Evolutionary conservation across 1,284 basidiomycete species (phyloP), one percentile per base, ranked within the genome.

Genomic region (Mycosarcoma mackinlayi): DNA sequence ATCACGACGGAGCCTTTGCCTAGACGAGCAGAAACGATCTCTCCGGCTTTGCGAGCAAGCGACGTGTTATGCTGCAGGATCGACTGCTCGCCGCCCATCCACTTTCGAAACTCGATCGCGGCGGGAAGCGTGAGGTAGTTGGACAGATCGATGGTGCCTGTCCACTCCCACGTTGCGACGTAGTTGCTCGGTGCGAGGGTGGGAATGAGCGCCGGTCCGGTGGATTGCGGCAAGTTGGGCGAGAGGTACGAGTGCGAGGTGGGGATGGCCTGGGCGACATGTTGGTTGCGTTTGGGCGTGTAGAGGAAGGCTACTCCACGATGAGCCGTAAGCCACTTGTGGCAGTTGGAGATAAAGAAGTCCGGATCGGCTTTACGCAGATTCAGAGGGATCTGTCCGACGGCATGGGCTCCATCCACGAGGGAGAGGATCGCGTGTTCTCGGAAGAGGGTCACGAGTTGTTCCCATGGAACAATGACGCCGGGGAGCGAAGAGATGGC

Each of bases 401-500:
- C 88, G 4, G 89, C 88, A 80, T 95, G 93, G 0, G 93, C 93
- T 0, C 86, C 93, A 74, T 96, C 93, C 14, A 96, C 67, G 18
- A 78, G 56, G 24, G 70, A 69, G 10, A 83, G 65, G 35, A 84
- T 71, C 2, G 42, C 31, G 35, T 81, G 49, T 18, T 73, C 30
- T 21, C 68, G 70, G 34, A 78, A 75, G 5, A 82, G 46, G 6
- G 38, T n/a, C 31, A 73, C 72, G 78, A 94, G 85, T 63, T 89
- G 87, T 77, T 90, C 85, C 93, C 93, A 95, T 0, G 93, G 93
- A 28, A 92, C 84, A 0, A 85, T 77, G 4, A 88, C 87, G 0
- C 90, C 93, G 0, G 93, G 93, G 37, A 85, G 86, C 1, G 90
- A 88, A 1, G 86, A 84, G 64, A 95, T 90, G 18, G 86, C 84